Conservation (phyloP, 2,329 filamentous ascomycete genomes). For the Stagonosporopsis vannaccii region DNA sequence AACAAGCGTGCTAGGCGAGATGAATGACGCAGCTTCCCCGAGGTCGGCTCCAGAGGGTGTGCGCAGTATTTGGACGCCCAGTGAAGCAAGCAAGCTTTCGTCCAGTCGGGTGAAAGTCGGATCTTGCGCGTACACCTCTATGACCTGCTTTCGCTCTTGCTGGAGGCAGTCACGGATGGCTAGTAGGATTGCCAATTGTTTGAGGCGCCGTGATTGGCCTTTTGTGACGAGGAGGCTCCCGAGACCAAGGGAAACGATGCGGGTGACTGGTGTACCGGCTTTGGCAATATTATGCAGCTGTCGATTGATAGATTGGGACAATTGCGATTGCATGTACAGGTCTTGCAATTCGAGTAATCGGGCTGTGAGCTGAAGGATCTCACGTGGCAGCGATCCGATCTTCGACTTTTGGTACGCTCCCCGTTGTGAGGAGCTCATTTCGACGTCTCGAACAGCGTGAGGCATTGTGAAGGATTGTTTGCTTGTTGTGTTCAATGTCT, state of each 20-base stretch:
- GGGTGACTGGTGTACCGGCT: conserved; percentile 14
- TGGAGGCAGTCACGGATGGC: conserved; percentile 25
- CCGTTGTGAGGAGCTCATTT: background rate
- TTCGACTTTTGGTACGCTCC: conserved; percentile 9
- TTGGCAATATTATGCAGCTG: conserved; percentile 14
- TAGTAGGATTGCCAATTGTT: conserved; percentile 40
- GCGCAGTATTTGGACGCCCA: conserved; percentile 30
- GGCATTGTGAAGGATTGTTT: background rate
- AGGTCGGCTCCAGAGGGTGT: conserved; percentile 36
- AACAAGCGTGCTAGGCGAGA: conserved; percentile 32
- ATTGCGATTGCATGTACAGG: conserved; percentile 21
- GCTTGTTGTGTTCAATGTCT: background rate
- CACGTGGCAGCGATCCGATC: conserved; percentile 13
- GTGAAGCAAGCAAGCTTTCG: conserved; percentile 30
- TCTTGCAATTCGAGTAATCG: conserved; percentile 14
- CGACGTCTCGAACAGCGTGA: conserved; percentile 1
- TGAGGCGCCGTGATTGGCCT: conserved; percentile 35
- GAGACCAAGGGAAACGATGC: conserved; percentile 33
- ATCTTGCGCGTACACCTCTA: conserved; percentile 41
- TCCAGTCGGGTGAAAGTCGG: conserved; percentile 40
- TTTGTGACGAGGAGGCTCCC: conserved; percentile 24
- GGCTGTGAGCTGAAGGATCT: conserved; percentile 12
- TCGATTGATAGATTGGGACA: conserved; percentile 19
- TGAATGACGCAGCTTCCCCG: conserved; percentile 32
- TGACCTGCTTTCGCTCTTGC: background rate